Evolutionary conservation across 2,329 filamentous ascomycete species (phyloP).

Genomic region (Rutstroemia sp.): DNA sequence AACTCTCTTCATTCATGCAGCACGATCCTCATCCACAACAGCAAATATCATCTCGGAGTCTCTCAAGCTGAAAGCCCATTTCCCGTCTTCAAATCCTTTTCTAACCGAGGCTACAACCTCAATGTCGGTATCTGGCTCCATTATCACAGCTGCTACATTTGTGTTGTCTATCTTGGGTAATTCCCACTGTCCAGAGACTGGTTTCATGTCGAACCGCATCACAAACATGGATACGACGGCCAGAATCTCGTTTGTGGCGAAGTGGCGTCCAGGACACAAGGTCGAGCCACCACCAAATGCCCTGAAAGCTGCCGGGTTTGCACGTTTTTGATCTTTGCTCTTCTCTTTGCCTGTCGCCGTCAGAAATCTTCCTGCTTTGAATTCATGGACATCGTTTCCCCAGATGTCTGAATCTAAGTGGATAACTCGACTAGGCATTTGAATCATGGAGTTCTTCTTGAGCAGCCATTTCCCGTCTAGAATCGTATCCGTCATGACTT

Average conservation of each 20-base stretch:
- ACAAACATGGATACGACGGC: slow-evolving; percentile 29
- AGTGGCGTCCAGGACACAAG: slow-evolving; percentile 33
- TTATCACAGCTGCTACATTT: neutral
- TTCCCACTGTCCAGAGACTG: neutral
- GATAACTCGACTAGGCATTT: slow-evolving; percentile 14
- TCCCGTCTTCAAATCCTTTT: neutral
- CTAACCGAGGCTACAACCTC: slow-evolving; percentile 11
- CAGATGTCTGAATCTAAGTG: slow-evolving; percentile 29
- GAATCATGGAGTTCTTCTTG: slow-evolving; percentile 34
- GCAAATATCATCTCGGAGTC: neutral
- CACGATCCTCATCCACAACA: neutral
- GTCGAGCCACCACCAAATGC: slow-evolving; percentile 30
- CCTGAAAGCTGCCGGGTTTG: slow-evolving; percentile 27
- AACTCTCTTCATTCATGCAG: neutral
- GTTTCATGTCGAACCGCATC: slow-evolving; percentile 26
- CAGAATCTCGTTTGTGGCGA: slow-evolving; percentile 31
- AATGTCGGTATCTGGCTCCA: slow-evolving; percentile 6
- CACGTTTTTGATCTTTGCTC: slow-evolving; percentile 11
- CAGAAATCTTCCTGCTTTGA: slow-evolving; percentile 31
- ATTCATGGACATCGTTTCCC: slow-evolving; percentile 28
- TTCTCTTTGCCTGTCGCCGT: neutral
- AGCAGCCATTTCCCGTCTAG: slow-evolving; percentile 30
- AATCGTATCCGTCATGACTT: slow-evolving; percentile 31
- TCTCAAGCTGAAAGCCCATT: neutral
- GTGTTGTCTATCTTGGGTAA: neutral